A percentile compares a stretch with the other conserved stretches of the same genome.
These are phyloP conservation scores for Penicillium daleae DNA, from an alignment of 495 filamentous ascomycete species.

Conservation along the genomic window DNA sequence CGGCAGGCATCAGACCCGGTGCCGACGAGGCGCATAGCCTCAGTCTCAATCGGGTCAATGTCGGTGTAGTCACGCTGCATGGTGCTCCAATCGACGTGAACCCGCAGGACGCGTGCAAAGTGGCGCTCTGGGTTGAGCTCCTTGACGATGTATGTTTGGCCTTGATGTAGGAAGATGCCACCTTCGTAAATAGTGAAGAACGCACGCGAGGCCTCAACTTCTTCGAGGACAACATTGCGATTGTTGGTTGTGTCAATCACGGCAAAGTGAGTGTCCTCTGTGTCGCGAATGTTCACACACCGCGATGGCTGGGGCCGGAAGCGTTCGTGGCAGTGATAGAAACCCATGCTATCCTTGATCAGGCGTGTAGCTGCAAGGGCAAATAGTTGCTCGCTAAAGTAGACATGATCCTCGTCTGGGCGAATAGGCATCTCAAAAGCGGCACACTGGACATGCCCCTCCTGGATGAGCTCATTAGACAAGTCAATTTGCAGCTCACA, in stretches of 20 bases:
- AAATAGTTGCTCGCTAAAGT: constrained; percentile 77
- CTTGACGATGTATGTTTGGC: constrained; percentile 85
- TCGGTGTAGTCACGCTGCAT: constrained; percentile 93
- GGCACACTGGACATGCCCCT: constrained; percentile 95
- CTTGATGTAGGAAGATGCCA: constrained; percentile 96
- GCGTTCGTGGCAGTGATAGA: constrained; percentile 86
- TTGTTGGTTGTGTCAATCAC: constrained; percentile 86
- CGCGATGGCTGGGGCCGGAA: constrained; percentile 85
- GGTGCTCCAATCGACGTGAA: constrained; percentile 96
- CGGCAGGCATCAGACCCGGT: constrained; percentile 46
- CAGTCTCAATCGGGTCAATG: constrained; percentile 88
- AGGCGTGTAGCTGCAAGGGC: constrained; percentile 77
- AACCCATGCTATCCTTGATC: constrained; percentile 71
- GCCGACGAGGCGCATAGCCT: constrained; percentile 72
- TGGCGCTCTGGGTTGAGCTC: constrained; percentile 80
- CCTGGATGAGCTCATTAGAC: constrained; percentile 85
- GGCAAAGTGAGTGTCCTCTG: constrained; percentile 89
- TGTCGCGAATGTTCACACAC: constrained; percentile 88
- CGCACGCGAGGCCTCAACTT: constrained; percentile 92
- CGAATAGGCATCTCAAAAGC: constrained; percentile 93
- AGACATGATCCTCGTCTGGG: constrained; percentile 70
- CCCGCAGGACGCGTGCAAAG: constrained; percentile 73
- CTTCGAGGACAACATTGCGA: constrained; percentile 85
- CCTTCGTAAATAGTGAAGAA: constrained; percentile 98
- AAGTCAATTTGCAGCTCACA: constrained; percentile 87